These are phyloP conservation scores for Orychophragmus violaceus DNA, from an alignment of 345 rosid genomes.

Conservation along the genomic window DNA sequence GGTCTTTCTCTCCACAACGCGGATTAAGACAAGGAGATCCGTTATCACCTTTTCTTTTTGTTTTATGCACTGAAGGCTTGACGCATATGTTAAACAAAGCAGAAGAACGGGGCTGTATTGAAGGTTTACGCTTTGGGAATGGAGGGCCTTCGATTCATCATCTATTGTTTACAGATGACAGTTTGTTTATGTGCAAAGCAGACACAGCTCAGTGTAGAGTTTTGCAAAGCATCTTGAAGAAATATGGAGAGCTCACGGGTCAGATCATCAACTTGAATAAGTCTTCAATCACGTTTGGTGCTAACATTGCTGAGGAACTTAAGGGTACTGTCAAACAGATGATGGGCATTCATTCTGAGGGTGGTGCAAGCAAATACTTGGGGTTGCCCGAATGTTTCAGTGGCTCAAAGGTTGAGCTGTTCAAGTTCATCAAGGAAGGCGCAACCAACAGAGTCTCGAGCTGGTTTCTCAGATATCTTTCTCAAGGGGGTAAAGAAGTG, in stretches of 20 bases:
- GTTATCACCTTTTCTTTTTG: neutral
- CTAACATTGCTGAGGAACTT: neutral
- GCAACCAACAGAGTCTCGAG: neutral
- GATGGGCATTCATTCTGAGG: neutral
- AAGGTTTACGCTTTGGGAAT: neutral
- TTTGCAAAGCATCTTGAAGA: neutral
- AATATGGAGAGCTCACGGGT: neutral
- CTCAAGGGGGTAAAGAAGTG: neutral
- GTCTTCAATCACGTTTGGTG: neutral
- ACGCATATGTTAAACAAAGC: neutral
- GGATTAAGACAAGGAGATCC: neutral
- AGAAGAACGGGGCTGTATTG: neutral
- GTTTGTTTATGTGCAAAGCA: neutral
- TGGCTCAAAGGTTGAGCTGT: neutral
- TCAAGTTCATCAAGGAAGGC: neutral
- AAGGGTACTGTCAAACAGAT: no score
- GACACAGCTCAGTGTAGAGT: neutral
- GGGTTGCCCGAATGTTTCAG: neutral
- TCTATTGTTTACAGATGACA: neutral
- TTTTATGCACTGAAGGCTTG: neutral
- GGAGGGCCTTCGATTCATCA: neutral
- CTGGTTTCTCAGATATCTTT: neutral
- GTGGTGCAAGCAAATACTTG: neutral
- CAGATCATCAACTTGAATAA: neutral
- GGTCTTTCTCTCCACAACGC: neutral